phyloP scores from a whole-genome alignment of 768 basidiomycete genomes.

The Pisolithus tinctorius region DNA sequence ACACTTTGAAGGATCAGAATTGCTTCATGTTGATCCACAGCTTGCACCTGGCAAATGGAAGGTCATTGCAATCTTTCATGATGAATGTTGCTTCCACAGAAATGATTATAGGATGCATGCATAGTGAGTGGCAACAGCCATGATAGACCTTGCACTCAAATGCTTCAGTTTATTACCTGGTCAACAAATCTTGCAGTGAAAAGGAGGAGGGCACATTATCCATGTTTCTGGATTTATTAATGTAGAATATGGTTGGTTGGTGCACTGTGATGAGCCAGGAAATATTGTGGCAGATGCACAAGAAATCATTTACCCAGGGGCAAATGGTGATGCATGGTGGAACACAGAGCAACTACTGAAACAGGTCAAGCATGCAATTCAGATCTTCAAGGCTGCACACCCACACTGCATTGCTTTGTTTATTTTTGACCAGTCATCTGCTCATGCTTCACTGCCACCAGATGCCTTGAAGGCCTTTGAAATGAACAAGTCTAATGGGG shows the following conservation, averaged over 20 bases:
- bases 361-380: conserved; percentile 1
- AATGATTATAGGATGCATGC: conserved; percentile 23
- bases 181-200: conserved; percentile 10
- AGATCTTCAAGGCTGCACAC: conserved; percentile 29
- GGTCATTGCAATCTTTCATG: conserved; percentile 14
- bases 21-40: conserved; percentile 11
- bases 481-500: conserved; percentile 20
- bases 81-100: conserved; percentile 13
- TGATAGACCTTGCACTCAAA: neutral
- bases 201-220: conserved; percentile 28
- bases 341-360: neutral
- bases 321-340: conserved; percentile 15
- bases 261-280: conserved; percentile 16
- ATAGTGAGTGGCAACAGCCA: conserved; percentile 12
- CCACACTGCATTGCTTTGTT: conserved; percentile 18
- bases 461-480: conserved; percentile 20
- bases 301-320: conserved; percentile 13
- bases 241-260: conserved; percentile 24
- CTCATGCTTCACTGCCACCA: conserved; percentile 1
- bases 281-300: conserved; percentile 15
- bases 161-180: conserved; percentile 1
- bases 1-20: conserved; percentile 14
- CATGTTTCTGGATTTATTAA: conserved; percentile 37
- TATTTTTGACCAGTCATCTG: conserved; percentile 9
- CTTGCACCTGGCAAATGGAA: conserved; percentile 17